Evolutionary conservation across 192 early-diverging fungal species (phyloP).

Genomic region (Linnemannia elongata): DNA sequence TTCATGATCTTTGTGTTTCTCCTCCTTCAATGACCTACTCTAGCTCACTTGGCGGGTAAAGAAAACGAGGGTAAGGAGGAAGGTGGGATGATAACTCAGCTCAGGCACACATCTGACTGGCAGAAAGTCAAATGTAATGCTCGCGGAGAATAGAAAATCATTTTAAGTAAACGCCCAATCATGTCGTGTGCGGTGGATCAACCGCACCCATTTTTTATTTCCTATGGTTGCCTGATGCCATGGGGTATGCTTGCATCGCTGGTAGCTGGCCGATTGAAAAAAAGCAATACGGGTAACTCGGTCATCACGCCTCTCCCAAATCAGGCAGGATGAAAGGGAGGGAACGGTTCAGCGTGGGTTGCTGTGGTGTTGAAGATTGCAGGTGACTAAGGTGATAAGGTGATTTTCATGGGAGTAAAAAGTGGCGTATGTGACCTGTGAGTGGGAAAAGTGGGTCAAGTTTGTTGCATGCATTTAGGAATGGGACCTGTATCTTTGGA

Average conservation of each 20-base stretch:
- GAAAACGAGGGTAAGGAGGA: constrained; percentile 18
- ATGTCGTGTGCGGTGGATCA: neutral
- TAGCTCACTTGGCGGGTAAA: too few relatives aligned
- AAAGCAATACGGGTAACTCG: too few relatives aligned
- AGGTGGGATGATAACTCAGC: neutral
- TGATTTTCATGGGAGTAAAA: neutral
- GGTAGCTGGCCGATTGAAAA: too few relatives aligned
- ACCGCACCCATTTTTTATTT: too few relatives aligned
- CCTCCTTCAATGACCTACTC: too few relatives aligned
- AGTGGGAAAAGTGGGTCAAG: neutral
- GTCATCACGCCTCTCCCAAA: neutral
- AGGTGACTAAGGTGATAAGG: neutral
- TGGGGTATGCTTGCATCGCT: too few relatives aligned
- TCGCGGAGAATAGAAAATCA: neutral
- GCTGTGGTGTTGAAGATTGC: neutral
- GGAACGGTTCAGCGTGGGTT: neutral
- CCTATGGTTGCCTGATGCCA: too few relatives aligned
- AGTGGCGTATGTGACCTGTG: neutral
- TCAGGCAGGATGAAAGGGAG: neutral
- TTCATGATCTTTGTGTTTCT: too few relatives aligned
- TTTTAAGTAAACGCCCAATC: neutral
- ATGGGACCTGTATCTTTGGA: neutral
- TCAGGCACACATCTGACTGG: neutral
- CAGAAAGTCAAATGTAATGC: neutral
- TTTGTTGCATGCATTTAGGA: neutral